phyloP scores from a whole-genome alignment of 2,329 filamentous ascomycete species.

The Periglandula ipomoeae region DNA sequence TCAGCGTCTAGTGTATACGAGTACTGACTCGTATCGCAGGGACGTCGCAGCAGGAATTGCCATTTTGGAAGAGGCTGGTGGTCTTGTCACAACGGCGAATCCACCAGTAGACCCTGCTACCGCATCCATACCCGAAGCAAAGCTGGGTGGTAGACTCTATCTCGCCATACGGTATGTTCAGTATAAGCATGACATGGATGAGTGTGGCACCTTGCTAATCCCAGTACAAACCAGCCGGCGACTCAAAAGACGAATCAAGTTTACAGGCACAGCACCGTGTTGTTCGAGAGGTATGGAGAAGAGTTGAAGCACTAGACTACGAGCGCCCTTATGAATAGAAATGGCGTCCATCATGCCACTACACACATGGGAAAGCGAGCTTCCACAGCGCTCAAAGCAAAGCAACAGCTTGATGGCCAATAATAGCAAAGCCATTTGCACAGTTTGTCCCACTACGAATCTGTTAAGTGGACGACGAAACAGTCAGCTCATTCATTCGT shows the following conservation, averaged over 20 bases:
- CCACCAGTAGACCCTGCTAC: conserved; percentile 50
- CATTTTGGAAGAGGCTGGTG: conserved; percentile 64
- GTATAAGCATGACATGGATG: not conserved
- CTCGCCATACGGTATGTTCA: conserved; percentile 52
- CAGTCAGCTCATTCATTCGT: conserved; percentile 59
- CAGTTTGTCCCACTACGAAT: conserved; percentile 23
- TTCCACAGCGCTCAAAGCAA: not conserved
- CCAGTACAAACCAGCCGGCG: conserved; percentile 48
- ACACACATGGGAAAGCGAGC: not conserved
- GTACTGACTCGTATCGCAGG: no score
- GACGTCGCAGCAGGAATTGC: conserved; percentile 70
- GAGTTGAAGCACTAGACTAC: conserved; percentile 59
- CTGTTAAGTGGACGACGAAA: conserved; percentile 22
- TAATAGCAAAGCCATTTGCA: not conserved
- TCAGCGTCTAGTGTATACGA: no score
- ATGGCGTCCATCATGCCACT: not conserved
- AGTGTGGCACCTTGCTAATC: not conserved
- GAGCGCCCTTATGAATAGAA: conserved; percentile 36
- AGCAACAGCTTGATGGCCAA: not conserved
- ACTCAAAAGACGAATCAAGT: conserved; percentile 48
- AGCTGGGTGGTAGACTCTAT: conserved; percentile 60
- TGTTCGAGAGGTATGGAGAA: conserved; percentile 63
- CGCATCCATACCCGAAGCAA: conserved; percentile 48
- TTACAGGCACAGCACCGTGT: conserved; percentile 60
- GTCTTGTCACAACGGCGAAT: conserved; percentile 64